Evolutionary conservation across 1,284 basidiomycete genomes (phyloP).

Genomic region (Sanghuangporus weigelae): DNA sequence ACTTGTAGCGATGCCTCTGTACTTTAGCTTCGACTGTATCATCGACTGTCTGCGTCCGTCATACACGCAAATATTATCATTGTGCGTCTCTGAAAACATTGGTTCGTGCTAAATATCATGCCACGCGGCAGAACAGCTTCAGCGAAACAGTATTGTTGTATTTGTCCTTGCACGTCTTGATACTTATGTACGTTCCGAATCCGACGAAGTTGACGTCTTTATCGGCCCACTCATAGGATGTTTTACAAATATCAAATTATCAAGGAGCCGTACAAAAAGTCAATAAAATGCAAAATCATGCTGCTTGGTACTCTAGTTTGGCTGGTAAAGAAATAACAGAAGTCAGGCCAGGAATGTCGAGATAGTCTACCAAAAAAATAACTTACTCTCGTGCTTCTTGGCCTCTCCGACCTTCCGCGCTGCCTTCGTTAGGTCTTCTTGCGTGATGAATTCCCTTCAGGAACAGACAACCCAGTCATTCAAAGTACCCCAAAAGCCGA

Average conservation of each 20-base stretch:
- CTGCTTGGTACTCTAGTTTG: constrained; percentile 55
- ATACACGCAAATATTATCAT: background rate
- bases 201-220: too few species aligned
- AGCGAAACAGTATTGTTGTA: too few species aligned
- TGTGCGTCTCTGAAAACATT: background rate
- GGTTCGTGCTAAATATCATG: background rate
- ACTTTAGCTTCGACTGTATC: background rate
- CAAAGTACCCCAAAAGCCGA: background rate
- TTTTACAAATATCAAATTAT: background rate
- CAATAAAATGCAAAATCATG: constrained; percentile 28
- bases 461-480: constrained; percentile 1
- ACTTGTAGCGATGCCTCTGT: background rate
- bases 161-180: too few species aligned
- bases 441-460: constrained; percentile 79
- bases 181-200: too few species aligned
- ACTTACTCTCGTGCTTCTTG: constrained; percentile 92
- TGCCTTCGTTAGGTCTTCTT: constrained; percentile 98
- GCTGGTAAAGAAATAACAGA: constrained; percentile 31
- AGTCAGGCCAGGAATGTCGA: background rate
- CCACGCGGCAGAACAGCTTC: too few species aligned
- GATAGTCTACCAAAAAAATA: background rate
- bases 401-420: constrained; percentile 93
- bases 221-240: background rate
- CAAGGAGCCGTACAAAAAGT: background rate
- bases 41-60: background rate